Conservation (phyloP, 441 rosid species). For the Pelargonium fulgidum region DNA sequence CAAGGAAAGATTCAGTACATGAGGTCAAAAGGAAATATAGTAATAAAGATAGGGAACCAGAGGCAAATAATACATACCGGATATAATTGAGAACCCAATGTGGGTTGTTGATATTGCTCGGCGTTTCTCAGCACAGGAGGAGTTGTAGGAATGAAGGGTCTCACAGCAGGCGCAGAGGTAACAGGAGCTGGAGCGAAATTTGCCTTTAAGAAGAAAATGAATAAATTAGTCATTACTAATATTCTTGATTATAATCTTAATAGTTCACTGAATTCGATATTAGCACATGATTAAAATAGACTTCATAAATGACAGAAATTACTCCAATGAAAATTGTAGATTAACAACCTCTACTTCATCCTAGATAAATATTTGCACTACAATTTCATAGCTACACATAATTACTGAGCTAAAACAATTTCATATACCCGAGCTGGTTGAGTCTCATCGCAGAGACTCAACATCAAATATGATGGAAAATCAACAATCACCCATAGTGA, state of each 20-base stretch:
- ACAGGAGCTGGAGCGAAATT: conserved; percentile 49
- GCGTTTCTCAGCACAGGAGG: conserved; percentile 71
- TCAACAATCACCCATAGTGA: neutral
- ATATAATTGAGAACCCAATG: conserved; percentile 70
- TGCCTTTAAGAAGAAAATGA: conserved; percentile 36
- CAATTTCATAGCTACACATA: neutral
- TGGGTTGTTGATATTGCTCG: conserved; percentile 83
- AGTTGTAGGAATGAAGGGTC: conserved; percentile 80
- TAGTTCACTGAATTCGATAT: neutral
- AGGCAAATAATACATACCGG: conserved; percentile 46
- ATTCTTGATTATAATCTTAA: neutral
- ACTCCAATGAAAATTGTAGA: no score
- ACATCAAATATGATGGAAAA: neutral
- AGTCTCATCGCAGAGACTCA: neutral
- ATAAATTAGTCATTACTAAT: conserved; percentile 11
- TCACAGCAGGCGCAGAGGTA: conserved; percentile 48
- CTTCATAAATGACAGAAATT: neutral
- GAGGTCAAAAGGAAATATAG: conserved; percentile 14
- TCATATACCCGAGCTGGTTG: neutral
- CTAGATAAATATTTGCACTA: neutral
- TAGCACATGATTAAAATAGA: neutral
- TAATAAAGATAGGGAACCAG: conserved; percentile 9
- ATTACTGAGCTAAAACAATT: neutral
- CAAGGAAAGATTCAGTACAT: conserved; percentile 18
- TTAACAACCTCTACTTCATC: neutral